Conservation (phyloP, 1,284 basidiomycete genomes). For the Tremellales sp. region DNA sequence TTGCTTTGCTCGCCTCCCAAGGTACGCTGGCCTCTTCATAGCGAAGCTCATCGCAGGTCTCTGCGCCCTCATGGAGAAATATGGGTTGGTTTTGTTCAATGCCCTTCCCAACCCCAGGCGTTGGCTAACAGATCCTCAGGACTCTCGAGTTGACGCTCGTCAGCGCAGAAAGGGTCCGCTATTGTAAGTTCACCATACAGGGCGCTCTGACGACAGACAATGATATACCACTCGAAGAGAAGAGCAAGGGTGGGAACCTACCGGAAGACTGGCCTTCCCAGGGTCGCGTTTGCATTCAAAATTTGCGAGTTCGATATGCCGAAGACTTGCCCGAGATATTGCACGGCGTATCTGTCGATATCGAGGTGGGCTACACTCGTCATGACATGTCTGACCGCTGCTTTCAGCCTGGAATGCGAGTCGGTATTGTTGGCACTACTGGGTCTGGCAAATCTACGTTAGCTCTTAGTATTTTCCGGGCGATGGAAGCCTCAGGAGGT, state of each 20-base stretch:
- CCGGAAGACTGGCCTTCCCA: constrained; percentile 63
- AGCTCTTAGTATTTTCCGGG: constrained; percentile 64
- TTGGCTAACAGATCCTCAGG: no score
- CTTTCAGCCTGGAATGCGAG: constrained; percentile 73
- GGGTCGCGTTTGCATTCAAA: constrained; percentile 60
- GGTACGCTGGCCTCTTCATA: no score
- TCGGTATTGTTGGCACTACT: constrained; percentile 71
- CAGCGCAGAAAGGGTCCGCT: constrained; percentile 50
- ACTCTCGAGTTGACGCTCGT: constrained; percentile 40
- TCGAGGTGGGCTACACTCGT: no score
- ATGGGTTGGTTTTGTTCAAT: no score
- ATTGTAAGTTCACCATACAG: constrained; percentile 45
- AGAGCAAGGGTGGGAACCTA: constrained; percentile 21
- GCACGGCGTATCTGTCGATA: constrained; percentile 60
- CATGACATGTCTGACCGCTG: no score
- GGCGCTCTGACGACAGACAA: no score
- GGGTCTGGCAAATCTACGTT: constrained; percentile 67
- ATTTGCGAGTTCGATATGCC: constrained; percentile 65
- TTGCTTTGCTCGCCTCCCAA: no score
- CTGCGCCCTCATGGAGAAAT: no score
- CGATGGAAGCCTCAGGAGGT: constrained; percentile 62
- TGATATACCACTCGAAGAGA: constrained; percentile 24
- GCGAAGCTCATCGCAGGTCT: no score
- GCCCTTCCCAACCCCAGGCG: no score
- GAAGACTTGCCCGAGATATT: constrained; percentile 68